Conservation (phyloP, 2,329 filamentous ascomycete species). For the Fusarium domesticum region DNA sequence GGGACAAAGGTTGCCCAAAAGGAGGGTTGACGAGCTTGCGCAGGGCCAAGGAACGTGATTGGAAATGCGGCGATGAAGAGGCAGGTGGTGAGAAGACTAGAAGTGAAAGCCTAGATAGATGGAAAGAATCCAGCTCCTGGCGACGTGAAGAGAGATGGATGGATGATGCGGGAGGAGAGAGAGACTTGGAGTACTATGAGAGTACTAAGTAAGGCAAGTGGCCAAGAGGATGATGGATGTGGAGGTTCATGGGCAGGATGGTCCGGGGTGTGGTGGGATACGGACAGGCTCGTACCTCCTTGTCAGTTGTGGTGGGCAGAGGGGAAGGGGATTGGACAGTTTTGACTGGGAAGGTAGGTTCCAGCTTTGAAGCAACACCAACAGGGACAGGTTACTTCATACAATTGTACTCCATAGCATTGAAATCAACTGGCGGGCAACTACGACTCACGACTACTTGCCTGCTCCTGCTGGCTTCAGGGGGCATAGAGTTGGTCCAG, state of each 20-base stretch:
- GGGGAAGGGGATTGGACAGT: not conserved
- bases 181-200: too few relatives aligned
- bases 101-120: constrained; percentile 44
- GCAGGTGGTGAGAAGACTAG: constrained; percentile 39
- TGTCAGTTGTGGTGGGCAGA: not conserved
- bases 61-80: constrained; percentile 34
- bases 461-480: too few relatives aligned
- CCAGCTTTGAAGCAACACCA: not conserved
- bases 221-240: constrained; percentile 27
- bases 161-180: constrained; percentile 22
- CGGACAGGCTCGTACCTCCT: not conserved
- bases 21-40: constrained; percentile 37
- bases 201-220: constrained; percentile 18
- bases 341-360: not conserved
- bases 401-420: too few relatives aligned
- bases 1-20: constrained; percentile 37
- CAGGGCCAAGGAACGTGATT: constrained; percentile 40
- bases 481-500: too few relatives aligned
- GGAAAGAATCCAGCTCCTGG: constrained; percentile 38
- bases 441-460: too few relatives aligned
- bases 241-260: constrained; percentile 5
- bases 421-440: not conserved
- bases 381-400: not conserved
- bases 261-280: constrained; percentile 2
- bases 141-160: constrained; percentile 29